phyloP scores from a whole-genome alignment of 352 stramenopile genomes.

The Phytopythium aichiense region DNA sequence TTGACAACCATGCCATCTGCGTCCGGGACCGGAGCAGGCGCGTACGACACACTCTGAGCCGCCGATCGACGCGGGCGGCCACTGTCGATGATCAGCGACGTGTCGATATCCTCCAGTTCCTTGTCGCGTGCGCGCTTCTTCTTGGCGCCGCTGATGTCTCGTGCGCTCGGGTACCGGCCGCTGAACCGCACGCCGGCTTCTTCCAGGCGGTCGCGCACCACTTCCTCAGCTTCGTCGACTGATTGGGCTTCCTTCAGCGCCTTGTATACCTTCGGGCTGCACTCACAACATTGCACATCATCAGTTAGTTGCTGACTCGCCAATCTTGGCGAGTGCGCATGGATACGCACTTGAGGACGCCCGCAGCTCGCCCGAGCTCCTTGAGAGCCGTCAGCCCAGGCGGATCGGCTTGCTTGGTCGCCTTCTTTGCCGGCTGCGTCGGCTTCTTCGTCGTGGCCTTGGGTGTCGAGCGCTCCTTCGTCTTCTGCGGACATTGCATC shows the following conservation, averaged over 20 bases:
- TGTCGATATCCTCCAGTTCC: conserved; percentile 82
- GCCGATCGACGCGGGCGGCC: conserved; percentile 23
- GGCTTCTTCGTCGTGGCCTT: conserved; percentile 18
- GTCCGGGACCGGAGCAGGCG: conserved; percentile 28
- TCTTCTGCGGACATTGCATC: not conserved
- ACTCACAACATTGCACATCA: not conserved
- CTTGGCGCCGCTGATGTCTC: conserved; percentile 65
- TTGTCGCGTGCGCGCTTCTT: conserved; percentile 61
- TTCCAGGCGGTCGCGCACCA: conserved; percentile 50
- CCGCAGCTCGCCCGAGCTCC: conserved; percentile 59
- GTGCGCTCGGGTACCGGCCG: conserved; percentile 54
- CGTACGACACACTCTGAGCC: conserved; percentile 26
- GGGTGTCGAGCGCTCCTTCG: conserved; percentile 7
- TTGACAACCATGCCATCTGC: conserved; percentile 28
- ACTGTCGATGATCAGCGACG: conserved; percentile 61
- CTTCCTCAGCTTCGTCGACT: conserved; percentile 45
- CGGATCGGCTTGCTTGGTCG: conserved; percentile 25
- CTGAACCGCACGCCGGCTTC: conserved; percentile 46
- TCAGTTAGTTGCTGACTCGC: not conserved
- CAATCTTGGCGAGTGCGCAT: not conserved
- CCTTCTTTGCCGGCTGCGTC: conserved; percentile 20
- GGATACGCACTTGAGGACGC: conserved; percentile 57
- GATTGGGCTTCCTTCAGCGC: conserved; percentile 39
- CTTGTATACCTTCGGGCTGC: conserved; percentile 62
- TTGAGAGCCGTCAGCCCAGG: conserved; percentile 58